Evolutionary conservation across 2,329 filamentous ascomycete genomes (phyloP).

Genomic region (Ascochyta rabiei): DNA sequence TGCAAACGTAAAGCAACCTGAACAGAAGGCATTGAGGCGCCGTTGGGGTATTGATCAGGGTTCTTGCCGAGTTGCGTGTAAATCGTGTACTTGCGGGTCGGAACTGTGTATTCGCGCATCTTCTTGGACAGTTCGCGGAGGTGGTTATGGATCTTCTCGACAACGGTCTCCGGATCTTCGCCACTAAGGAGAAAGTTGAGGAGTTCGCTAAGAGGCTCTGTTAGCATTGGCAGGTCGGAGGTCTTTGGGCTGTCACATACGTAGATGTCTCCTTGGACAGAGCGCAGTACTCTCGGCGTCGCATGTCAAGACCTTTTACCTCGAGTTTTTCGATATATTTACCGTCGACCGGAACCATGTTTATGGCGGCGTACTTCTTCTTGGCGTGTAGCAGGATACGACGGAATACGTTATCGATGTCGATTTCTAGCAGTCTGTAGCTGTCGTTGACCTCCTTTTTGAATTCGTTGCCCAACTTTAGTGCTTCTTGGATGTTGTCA

Average conservation of each 20-base stretch:
- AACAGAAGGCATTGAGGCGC: conserved; percentile 93
- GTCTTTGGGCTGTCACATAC: conserved; percentile 38
- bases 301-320: conserved; percentile 98
- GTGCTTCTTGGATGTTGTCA: conserved; percentile 86
- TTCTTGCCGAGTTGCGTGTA: conserved; percentile 96
- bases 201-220: conserved; percentile 61
- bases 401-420: conserved; percentile 97
- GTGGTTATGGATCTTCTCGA: conserved; percentile 92
- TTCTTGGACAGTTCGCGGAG: conserved; percentile 81
- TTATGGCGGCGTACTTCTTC: conserved; percentile 99
- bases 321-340: conserved; percentile 95
- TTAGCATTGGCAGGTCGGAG: conserved; percentile 12
- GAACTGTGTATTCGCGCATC: conserved; percentile 81
- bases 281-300: conserved; percentile 92
- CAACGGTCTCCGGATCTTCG: conserved; percentile 85
- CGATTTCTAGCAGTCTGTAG: conserved; percentile 92
- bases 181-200: conserved; percentile 95
- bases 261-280: conserved; percentile 93
- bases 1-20: conserved; percentile 92
- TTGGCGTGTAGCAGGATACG: conserved; percentile 93
- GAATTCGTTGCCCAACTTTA: conserved; percentile 93
- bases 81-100: conserved; percentile 90
- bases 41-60: conserved; percentile 92
- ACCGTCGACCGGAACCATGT: conserved; percentile 85
- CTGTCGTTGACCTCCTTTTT: conserved; percentile 93